Percentiles rank a stretch among this genome's conserved stretches.
These are phyloP conservation scores for Eucalyptus regnans DNA, from an alignment of 345 rosid species.

Conservation along the genomic window DNA sequence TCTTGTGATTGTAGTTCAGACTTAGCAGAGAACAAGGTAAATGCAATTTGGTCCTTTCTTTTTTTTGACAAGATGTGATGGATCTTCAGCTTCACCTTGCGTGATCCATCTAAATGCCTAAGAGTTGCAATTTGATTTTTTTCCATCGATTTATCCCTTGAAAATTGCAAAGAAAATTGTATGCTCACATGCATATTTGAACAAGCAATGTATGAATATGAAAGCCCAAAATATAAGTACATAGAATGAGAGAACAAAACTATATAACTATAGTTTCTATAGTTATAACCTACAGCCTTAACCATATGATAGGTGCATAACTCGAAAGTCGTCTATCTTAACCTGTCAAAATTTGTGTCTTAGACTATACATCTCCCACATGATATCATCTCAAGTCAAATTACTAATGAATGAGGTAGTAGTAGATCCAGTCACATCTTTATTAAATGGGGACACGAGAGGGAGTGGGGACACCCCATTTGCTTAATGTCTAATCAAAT, in stretches of 20 bases:
- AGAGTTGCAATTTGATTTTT: neutral
- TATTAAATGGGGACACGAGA: too few species aligned
- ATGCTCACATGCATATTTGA: neutral
- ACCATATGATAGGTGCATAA: neutral
- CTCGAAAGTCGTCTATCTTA: too few species aligned
- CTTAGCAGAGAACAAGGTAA: neutral
- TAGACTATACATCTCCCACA: too few species aligned
- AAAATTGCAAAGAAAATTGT: neutral
- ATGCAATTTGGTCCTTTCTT: neutral
- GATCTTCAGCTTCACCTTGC: fast-evolving
- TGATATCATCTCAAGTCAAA: too few species aligned
- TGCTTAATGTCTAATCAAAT: too few species aligned
- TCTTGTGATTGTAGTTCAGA: neutral
- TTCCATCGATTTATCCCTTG: neutral
- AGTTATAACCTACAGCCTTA: neutral
- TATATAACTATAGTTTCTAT: too few species aligned
- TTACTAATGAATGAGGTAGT: too few species aligned
- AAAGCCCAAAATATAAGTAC: neutral
- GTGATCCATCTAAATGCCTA: neutral
- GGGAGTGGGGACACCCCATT: too few species aligned
- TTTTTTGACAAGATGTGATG: neutral
- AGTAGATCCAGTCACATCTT: too few species aligned
- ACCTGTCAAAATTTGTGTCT: too few species aligned
- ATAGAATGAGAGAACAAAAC: neutral
- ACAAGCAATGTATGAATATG: neutral